Evolutionary conservation across 768 basidiomycete species (phyloP).

Genomic region (Mycena maculata): DNA sequence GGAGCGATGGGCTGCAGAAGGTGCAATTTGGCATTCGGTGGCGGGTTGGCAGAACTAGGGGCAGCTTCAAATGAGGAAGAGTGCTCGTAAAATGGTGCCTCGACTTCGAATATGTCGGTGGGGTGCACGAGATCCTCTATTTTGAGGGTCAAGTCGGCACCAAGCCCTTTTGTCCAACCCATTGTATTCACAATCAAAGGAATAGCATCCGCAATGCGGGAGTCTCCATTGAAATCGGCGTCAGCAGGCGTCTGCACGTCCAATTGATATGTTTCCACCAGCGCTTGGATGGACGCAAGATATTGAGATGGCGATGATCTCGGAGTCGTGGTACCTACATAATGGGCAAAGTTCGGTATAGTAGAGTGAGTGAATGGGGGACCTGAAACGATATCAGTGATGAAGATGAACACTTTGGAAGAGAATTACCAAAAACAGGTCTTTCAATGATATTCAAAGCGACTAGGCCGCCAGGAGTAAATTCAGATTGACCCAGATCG

Average conservation of each 20-base stretch:
- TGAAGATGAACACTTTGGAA: background rate
- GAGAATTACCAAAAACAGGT: slow-evolving; percentile 73
- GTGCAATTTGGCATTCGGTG: slow-evolving; percentile 46
- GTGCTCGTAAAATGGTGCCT: slow-evolving; percentile 42
- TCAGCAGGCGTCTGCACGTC: slow-evolving; percentile 66
- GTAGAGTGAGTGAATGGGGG: slow-evolving; percentile 90
- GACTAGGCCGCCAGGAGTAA: slow-evolving; percentile 88
- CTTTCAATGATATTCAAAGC: slow-evolving; percentile 77
- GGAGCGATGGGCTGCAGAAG: slow-evolving; percentile 59
- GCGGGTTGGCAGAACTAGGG: background rate
- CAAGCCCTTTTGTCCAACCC: slow-evolving; percentile 97
- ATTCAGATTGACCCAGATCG: slow-evolving; percentile 95
- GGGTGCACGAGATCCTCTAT: slow-evolving; percentile 77
- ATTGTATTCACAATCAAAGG: slow-evolving; percentile 96
- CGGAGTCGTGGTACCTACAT: slow-evolving; percentile 83
- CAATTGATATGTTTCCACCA: slow-evolving; percentile 74
- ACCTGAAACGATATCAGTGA: slow-evolving; percentile 55
- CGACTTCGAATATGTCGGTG: slow-evolving; percentile 68
- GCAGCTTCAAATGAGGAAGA: slow-evolving; percentile 30
- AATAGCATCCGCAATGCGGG: slow-evolving; percentile 65
- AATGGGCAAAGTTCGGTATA: slow-evolving; percentile 80
- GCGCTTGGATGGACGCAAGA: slow-evolving; percentile 71
- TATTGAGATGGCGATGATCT: slow-evolving; percentile 82
- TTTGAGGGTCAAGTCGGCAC: slow-evolving; percentile 77
- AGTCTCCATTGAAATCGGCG: slow-evolving; percentile 40